Evolutionary conservation across 306 rosid species (phyloP), one percentile per base, ranked within the genome.

Genomic region (Pyrus betulifolia): DNA sequence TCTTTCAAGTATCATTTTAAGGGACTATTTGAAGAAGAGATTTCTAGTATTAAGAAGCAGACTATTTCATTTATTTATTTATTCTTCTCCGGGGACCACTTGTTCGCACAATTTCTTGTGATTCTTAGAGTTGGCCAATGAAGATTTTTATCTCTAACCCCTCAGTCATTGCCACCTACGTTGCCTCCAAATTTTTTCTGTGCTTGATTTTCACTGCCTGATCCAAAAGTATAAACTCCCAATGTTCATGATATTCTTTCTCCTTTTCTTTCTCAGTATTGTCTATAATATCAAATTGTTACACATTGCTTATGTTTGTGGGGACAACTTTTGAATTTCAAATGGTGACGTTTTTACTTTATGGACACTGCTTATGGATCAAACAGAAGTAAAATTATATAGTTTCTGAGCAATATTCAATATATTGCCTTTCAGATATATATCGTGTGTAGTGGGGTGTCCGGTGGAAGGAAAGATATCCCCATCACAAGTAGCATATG

Each of bases 401-500:
- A 4, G n/a, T 52, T 42, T 42, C 51, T 45, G 17, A 12, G 17
- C 51, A 54, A 28, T 70, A 74, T 40, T 52, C 75, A 46, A 59
- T 70, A 54, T 46, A 42, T 57, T 76, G 68, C 8, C 49, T 78
- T 59, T 67, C 67, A 94, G 98, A 80, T 94, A 94, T 66, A 80
- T 92, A 83, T 94, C 96, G 23, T 94, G 98, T 75, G 96, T 90
- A 75, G 98, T 92, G 84, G 97, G 27, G 77, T 94, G 97, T 79
- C 97, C 97, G 42, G 73, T 88, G 45, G 98, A 94, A 87, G 98
- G 98, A 83, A 63, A 40, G 62, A 84, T 94, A 71, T 83, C 91
- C 74, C 93, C 98, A 60, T 84, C 85, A 46, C 87, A 90, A 83
- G 98, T 90, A 68, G 92, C 97, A 58, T 89, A 89, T 69, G 89